Percentiles rank a stretch among this genome's conserved stretches.
Evolutionary conservation across 208 protist species (phyloP).

Genomic region (Leishmania mexicana): DNA sequence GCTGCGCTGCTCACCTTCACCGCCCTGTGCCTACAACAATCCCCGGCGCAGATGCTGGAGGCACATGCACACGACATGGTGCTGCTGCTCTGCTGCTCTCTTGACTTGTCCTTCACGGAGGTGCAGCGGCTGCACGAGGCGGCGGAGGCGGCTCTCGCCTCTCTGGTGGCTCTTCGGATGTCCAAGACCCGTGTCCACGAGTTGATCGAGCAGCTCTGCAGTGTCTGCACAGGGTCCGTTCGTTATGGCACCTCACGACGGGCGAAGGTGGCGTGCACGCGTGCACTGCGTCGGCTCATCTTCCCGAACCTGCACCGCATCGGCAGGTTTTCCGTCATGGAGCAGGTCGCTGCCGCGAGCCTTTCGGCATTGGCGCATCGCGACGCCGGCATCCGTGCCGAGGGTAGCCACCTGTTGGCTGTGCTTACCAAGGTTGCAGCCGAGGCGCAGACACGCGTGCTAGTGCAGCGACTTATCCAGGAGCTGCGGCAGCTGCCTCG

Average conservation of each 20-base stretch:
- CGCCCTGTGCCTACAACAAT: constrained; percentile 8
- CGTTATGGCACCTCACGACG: constrained; percentile 43
- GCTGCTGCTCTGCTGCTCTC: constrained; percentile 26
- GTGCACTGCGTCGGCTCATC: constrained; percentile 46
- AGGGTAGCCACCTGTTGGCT: constrained; percentile 53
- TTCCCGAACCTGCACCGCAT: constrained; percentile 83
- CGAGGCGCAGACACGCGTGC: constrained; percentile 49
- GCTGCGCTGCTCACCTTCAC: constrained; percentile 24
- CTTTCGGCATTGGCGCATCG: constrained; percentile 51
- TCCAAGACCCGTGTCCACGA: constrained; percentile 54
- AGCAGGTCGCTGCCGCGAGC: constrained; percentile 48
- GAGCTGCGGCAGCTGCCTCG: constrained; percentile 41
- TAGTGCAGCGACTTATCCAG: constrained; percentile 38
- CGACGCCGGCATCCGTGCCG: constrained; percentile 47
- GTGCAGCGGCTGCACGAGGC: constrained; percentile 40
- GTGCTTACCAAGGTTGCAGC: constrained; percentile 78
- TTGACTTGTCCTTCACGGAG: constrained; percentile 62
- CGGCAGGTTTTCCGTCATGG: constrained; percentile 69
- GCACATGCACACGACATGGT: constrained; percentile 14
- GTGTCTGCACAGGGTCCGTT: constrained; percentile 33
- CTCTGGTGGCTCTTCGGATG: constrained; percentile 30
- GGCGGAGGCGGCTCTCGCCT: constrained; percentile 33
- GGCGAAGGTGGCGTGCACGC: constrained; percentile 47
- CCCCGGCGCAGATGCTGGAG: constrained; percentile 7
- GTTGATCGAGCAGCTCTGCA: constrained; percentile 54